Percentiles rank a stretch among this genome's conserved stretches.
phyloP scores from a whole-genome alignment of 2,329 filamentous ascomycete species.

The Phialophora verrucosa region DNA sequence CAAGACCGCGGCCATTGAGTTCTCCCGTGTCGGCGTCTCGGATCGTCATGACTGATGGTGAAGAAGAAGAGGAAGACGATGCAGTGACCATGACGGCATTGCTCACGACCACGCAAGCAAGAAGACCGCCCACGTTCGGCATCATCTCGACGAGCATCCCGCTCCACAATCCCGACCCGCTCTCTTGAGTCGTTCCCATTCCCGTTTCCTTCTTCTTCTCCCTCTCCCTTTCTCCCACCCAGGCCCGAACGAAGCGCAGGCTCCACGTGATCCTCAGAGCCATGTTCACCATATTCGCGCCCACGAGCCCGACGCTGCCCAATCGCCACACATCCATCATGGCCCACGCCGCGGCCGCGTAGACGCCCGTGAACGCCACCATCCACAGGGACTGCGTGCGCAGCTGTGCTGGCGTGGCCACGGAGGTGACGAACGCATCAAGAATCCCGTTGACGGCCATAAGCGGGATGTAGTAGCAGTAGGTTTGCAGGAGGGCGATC shows the following conservation, averaged over 20 bases:
- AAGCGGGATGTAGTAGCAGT: slow-evolving; percentile 92
- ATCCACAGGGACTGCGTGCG: slow-evolving; percentile 82
- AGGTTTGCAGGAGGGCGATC: slow-evolving; percentile 73
- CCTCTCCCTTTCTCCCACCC: slow-evolving; percentile 20
- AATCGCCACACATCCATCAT: slow-evolving; percentile 67
- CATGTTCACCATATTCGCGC: slow-evolving; percentile 92
- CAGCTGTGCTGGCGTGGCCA: slow-evolving; percentile 76
- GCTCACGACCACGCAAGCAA: background rate
- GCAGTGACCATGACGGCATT: background rate
- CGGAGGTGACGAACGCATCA: slow-evolving; percentile 90
- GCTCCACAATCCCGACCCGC: background rate
- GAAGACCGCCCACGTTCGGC: slow-evolving; percentile 8
- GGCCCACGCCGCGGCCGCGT: slow-evolving; percentile 68
- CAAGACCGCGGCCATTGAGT: slow-evolving; percentile 21
- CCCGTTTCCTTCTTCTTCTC: slow-evolving; percentile 3
- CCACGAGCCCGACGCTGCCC: slow-evolving; percentile 80
- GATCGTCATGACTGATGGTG: background rate
- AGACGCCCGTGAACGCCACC: slow-evolving; percentile 77
- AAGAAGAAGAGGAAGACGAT: background rate
- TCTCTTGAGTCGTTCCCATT: background rate
- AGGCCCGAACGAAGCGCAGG: slow-evolving; percentile 66
- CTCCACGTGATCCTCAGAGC: slow-evolving; percentile 82
- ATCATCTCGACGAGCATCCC: slow-evolving; percentile 1
- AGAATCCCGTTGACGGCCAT: slow-evolving; percentile 89
- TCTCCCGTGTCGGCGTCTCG: background rate